Base-by-base conservation (phyloP, 768 basidiomycete genomes). In the Leucocoprinus birnbaumii region DNA sequence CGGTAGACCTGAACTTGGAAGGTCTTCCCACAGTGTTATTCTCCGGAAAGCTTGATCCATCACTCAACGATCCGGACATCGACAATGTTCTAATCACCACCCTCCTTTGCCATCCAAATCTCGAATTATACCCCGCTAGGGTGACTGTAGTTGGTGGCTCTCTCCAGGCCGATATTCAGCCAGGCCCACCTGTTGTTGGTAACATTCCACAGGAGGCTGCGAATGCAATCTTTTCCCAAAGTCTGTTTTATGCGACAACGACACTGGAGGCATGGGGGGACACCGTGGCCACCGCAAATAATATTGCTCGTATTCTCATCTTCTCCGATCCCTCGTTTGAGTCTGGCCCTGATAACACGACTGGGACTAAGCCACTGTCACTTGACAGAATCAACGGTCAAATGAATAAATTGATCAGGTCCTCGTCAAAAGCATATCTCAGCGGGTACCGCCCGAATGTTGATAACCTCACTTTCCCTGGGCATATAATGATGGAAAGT, bases 61-160 rank as follows among this genome's bases (percentile, higher is more conserved):
- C 18, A 7, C 9, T 5, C 24, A 24, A 9, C 4, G 24, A n/a
- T n/a, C 18, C 10, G 43, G 9, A 18, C 19, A 11, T 21, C 7
- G 18, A 16, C 8, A 22, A 34, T 5, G 4, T 22, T 6, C 43
- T 53, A 3, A 44, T 35, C 14, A 34, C 52, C 7, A 14, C 18
- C 21, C 52, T 53, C 9, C 7, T 53, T 8, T 53, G 52, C 22
- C 34, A 53, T 44, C 52, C 52, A 9, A 42, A 45, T 10, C 34
- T 45, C 16, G 11, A 9, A 24, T 35, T 53, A 16, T 25, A 13
- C 4, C 52, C 52, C 3, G 43, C 52, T 3, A 53, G 27, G 2
- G 43, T 53, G 4, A 37, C 18, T 5, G 13, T 46, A 34, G 14
- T 21, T 2, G 19, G 13, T 8, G 31, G 42, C 14, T 34, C 43